A percentile compares a stretch with the other conserved stretches of the same genome.
Conservation (phyloP, 179 eudicot genomes). For the Heliamphora pulchella region DNA sequence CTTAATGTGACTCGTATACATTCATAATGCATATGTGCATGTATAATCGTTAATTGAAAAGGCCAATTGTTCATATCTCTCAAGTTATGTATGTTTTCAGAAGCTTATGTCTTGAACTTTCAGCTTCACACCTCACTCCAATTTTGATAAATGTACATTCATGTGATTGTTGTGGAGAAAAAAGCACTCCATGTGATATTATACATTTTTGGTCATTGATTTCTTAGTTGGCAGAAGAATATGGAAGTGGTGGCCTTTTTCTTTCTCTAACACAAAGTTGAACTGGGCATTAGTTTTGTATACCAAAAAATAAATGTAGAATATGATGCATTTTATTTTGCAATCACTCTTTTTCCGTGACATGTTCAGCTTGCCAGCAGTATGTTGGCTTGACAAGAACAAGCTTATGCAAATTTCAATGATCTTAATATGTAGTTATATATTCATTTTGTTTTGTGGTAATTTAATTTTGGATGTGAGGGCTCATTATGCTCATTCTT, state of each 20-base stretch:
- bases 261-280: background rate
- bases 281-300: background rate
- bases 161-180: constrained; percentile 1
- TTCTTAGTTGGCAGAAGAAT: background rate
- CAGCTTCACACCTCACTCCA: background rate
- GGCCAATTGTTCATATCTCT: background rate
- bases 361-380: background rate
- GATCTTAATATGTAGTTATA: background rate
- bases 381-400: background rate
- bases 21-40: background rate
- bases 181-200: background rate
- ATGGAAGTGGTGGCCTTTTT: background rate
- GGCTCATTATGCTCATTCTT: background rate
- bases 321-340: background rate
- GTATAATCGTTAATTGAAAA: background rate
- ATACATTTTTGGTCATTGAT: background rate
- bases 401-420: background rate
- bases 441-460: background rate
- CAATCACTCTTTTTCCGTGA: background rate
- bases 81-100: background rate
- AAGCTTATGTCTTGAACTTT: background rate
- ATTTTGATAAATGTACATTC: background rate
- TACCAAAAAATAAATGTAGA: background rate
- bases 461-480: background rate
- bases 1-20: background rate